Evolutionary conservation across 331 rosid genomes (phyloP), one percentile per base, ranked within the genome.

Genomic region (Saraca asoca): DNA sequence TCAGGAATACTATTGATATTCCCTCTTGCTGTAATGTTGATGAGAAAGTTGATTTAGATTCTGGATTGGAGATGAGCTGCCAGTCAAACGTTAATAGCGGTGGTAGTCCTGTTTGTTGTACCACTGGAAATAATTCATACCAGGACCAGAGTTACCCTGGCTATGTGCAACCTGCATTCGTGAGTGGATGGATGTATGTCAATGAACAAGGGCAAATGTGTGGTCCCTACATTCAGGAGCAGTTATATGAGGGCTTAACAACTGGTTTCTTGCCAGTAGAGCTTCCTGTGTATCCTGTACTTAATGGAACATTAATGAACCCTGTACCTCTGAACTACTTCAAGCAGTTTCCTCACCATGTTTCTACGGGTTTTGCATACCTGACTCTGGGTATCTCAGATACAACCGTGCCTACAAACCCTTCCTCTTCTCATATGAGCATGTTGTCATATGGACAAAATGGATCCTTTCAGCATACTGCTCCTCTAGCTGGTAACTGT

Each of bases 171-270:
- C 71, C 87, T 64, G 64, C 76, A 73, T 71, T 66, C 71, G 96
- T 78, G 71, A 90, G 86, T 78, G 97, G 97, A 72, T 94, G 99
- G 99, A 90, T 82, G 96, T 94, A 94, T 75, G 87, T 88, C 59
- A 94, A 94, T 64, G 96, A 88, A 72, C 74, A 76, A 18, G 97
- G 92, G 43, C 89, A 90, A 71, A 90, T 94, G 99, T 94, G 97
- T 24, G 99, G 99, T 71, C 99, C 99, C 33, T 94, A 94, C 68
- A 83, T 90, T 50, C 85, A 86, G 79, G 85, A 86, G 74, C 99
- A 94, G 77, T 79, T 94, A 54, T 82, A 76, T n/a, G 91, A 88
- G 76, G 99, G 99, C 55, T 74, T 94, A 65, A 84, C 89, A 46
- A 67, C 95, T 37, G 92, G 97, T 37, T 94, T 90, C 81, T 75